phyloP scores from a whole-genome alignment of 2,329 filamentous ascomycete genomes.

The Volutella citrinella region DNA sequence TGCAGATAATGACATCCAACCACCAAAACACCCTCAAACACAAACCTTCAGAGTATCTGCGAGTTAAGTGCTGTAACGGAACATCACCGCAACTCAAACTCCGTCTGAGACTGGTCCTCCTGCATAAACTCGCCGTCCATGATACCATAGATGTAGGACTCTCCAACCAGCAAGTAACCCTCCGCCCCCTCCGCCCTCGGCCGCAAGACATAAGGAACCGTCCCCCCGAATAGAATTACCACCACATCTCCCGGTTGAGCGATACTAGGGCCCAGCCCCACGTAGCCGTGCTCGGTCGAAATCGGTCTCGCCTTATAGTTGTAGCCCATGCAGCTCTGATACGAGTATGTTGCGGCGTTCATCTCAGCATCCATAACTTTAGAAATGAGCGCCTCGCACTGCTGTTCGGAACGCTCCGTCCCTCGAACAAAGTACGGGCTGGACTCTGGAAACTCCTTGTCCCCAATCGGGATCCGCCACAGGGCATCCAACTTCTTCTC shows the following conservation, averaged over 20 bases:
- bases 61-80: too few relatives aligned
- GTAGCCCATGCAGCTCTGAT: constrained; percentile 6
- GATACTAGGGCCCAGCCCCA: constrained; percentile 3
- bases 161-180: constrained; percentile 5
- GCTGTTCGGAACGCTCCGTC: constrained; percentile 4
- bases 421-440: constrained; percentile 6
- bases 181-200: background rate
- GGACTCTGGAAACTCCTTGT: constrained; percentile 7
- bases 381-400: constrained; percentile 1
- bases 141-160: constrained; percentile 7
- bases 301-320: constrained; percentile 5
- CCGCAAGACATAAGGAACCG: constrained; percentile 5
- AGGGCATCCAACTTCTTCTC: constrained; percentile 1
- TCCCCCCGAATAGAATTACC: constrained; percentile 4
- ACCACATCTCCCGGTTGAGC: constrained; percentile 2
- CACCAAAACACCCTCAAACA: too few relatives aligned
- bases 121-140: constrained; percentile 10
- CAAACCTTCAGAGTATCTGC: too few relatives aligned
- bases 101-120: too few relatives aligned
- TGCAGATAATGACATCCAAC: too few relatives aligned
- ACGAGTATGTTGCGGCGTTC: constrained; percentile 4
- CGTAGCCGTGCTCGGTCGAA: background rate
- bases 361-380: constrained; percentile 2
- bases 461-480: constrained; percentile 8
- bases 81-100: too few relatives aligned